Evolutionary conservation across 1,284 basidiomycete species (phyloP).

Genomic region (Stereum hirsutum): DNA sequence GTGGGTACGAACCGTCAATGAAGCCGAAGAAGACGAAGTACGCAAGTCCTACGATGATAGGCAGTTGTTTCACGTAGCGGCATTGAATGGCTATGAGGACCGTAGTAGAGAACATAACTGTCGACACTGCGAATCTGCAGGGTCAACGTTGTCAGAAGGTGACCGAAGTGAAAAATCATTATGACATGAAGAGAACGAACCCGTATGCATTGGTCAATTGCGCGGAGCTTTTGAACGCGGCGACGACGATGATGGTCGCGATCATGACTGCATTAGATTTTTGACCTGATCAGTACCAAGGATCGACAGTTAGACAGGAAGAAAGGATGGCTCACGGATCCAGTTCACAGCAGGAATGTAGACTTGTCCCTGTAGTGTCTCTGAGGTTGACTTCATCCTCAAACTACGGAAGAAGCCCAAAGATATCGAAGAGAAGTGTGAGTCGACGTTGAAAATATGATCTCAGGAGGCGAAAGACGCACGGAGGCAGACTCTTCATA

Average conservation of each 20-base stretch:
- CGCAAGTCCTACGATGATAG: slow-evolving; percentile 30
- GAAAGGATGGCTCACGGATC: slow-evolving; percentile 20
- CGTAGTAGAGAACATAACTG: slow-evolving; percentile 55
- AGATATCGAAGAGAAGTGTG: neutral
- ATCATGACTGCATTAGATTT: slow-evolving; percentile 33
- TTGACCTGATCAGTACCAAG: neutral
- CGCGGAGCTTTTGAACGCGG: slow-evolving; percentile 41
- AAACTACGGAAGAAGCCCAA: no score
- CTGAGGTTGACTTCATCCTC: slow-evolving; percentile 50
- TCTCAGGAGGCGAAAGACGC: slow-evolving; percentile 5
- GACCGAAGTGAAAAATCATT: neutral
- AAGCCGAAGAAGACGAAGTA: slow-evolving; percentile 55
- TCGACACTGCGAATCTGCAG: slow-evolving; percentile 48
- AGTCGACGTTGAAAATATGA: no score
- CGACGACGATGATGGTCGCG: slow-evolving; percentile 46
- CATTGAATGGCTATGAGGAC: slow-evolving; percentile 51
- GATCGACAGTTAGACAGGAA: neutral
- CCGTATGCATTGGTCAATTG: slow-evolving; percentile 44
- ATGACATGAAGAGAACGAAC: slow-evolving; percentile 14
- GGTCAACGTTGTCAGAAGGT: no score
- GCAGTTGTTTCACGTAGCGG: slow-evolving; percentile 41
- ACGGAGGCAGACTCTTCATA: slow-evolving; percentile 46
- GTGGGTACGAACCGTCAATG: slow-evolving; percentile 32
- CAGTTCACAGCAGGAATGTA: slow-evolving; percentile 57
- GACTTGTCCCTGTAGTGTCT: slow-evolving; percentile 51